These are phyloP conservation scores for Hanseniaspora lachancei DNA, from an alignment of 805 yeast genomes.

Conservation along the genomic window DNA sequence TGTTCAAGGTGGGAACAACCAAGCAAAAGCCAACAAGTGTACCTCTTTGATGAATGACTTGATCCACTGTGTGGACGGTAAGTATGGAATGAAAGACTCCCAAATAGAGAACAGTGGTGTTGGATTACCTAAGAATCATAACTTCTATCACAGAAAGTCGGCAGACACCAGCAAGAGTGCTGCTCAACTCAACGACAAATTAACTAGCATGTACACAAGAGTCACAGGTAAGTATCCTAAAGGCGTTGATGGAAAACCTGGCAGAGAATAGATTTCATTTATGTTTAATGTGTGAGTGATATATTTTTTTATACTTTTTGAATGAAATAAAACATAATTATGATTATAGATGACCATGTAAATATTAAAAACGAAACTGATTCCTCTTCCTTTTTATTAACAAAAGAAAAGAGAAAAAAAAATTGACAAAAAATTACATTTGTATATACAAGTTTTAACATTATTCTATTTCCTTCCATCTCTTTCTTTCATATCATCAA, in stretches of 20 bases:
- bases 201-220: slow-evolving; percentile 37
- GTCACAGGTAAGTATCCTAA: slow-evolving; percentile 35
- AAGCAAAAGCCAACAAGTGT: slow-evolving; percentile 39
- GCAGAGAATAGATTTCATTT: neutral
- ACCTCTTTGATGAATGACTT: slow-evolving; percentile 51
- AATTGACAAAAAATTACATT: neutral
- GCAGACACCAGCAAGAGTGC: slow-evolving; percentile 26
- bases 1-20: slow-evolving; percentile 10
- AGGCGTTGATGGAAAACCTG: neutral
- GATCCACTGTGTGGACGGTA: slow-evolving; percentile 53
- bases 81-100: slow-evolving; percentile 21
- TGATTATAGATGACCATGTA: neutral
- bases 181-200: slow-evolving; percentile 37
- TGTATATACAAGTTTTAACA: neutral
- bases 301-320: neutral
- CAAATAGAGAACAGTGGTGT: neutral
- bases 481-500: slow-evolving; percentile 24
- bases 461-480: slow-evolving; percentile 22
- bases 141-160: slow-evolving; percentile 18
- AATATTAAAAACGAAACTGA: neutral
- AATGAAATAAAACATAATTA: neutral
- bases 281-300: too few relatives aligned
- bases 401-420: neutral
- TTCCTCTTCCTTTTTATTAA: neutral
- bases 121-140: slow-evolving; percentile 16